Base-by-base conservation (phyloP, 345 rosid species). In the Sisymbrium irio region DNA sequence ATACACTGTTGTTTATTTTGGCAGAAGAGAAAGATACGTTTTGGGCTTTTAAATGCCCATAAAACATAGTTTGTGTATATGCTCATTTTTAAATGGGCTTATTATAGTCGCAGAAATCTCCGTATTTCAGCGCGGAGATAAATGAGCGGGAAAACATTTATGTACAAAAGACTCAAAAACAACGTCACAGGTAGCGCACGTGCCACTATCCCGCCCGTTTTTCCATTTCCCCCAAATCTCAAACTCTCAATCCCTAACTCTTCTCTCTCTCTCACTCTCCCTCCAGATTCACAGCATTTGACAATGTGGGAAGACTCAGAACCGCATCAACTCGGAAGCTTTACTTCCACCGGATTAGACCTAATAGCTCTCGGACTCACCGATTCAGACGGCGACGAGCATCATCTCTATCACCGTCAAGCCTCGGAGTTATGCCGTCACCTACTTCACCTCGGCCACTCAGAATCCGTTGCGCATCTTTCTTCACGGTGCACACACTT, bases 161-260 rank as follows among this genome's bases (percentile, higher is more conserved):
- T 44, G 36, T 36, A 27, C 71, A 12, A 45, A 76, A n/a, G 9
- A 62, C 54, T 56, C 54, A 36, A 77, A 22, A 71, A 55, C 55
- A 32, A 57, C n/a, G 40, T 58, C 76, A 71, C 72, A 47, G 15
- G 62, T 25, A 40, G 11, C 67, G 51, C 81, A 77, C 77, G 81
- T 67, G 81, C 67, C 69, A 33, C 33, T 44, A 44, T 72, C 81
- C 81, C 81, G 81, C 81, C 73, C 53, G 10, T 32, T 49, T 72
- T 54, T 36, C 22, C 70, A 35, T 61, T 72, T 58, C 14, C 39
- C 72, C 77, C 70, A 64, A 77, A 55, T 65, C 68, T 51, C 25
- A 66, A 58, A 71, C 28, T 58, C 6, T 13, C 39, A 71, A 71
- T 11, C 80, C 80, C 77, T 72, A 58, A 42, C 33, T 30, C 3